Conservation (phyloP, 371 early-diverging fungal species). For the Dichotomocladium elegans region DNA sequence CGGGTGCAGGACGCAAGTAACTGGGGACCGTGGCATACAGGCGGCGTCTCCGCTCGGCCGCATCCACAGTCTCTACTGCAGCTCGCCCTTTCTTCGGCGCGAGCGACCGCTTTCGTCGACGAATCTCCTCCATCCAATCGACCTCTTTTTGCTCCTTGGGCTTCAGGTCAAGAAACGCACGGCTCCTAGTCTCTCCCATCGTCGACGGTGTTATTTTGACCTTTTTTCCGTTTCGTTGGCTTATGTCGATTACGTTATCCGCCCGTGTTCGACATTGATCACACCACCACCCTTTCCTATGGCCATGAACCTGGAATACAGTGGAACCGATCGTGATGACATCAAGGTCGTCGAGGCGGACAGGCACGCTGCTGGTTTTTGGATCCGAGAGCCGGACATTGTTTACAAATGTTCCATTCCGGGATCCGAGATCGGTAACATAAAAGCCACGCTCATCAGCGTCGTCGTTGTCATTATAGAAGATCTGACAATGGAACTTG, state of each 20-base stretch:
- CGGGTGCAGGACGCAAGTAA: neutral
- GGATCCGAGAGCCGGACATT: slow-evolving; percentile 25
- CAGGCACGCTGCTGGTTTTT: slow-evolving; percentile 32
- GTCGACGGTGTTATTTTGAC: slow-evolving; percentile 2
- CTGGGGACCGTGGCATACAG: neutral
- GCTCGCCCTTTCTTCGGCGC: neutral
- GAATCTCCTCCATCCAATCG: slow-evolving; percentile 1
- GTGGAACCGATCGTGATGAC: slow-evolving; percentile 30
- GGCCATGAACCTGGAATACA: slow-evolving; percentile 29
- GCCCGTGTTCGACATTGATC: slow-evolving; percentile 17
- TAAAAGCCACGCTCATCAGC: slow-evolving; percentile 13
- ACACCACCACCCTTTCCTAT: slow-evolving; percentile 29
- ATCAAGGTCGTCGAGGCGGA: slow-evolving; percentile 23
- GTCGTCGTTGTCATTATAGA: slow-evolving; percentile 14
- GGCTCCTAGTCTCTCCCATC: too few relatives aligned
- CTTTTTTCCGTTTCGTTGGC: slow-evolving; percentile 1
- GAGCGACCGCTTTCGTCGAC: neutral
- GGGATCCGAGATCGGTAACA: slow-evolving; percentile 38
- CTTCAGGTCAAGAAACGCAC: neutral
- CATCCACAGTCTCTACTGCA: neutral
- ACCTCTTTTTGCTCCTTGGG: neutral
- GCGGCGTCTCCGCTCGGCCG: slow-evolving; percentile 6
- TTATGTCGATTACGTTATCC: slow-evolving; percentile 13
- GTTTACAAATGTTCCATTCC: slow-evolving; percentile 43
- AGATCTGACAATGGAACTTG: slow-evolving; percentile 41